Base-by-base conservation (phyloP, 257 asterid genomes). In the Plantago elongata region DNA sequence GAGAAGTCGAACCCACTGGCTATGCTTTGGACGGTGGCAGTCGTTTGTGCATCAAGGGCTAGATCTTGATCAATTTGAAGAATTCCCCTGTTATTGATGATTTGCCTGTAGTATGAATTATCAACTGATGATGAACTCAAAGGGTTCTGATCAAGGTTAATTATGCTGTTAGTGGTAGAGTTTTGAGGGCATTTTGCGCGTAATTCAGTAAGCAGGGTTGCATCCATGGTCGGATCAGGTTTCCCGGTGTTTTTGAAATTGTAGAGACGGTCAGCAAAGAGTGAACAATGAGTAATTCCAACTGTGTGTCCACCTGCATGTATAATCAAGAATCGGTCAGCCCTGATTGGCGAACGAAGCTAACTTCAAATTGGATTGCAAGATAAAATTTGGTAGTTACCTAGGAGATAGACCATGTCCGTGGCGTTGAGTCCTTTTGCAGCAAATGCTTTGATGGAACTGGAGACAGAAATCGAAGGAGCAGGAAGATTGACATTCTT, bases 231-330 rank as follows among this genome's bases (percentile, higher is more conserved):
- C 2, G 86, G 84, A 15, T 88, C 95, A 0, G 80, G 75, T 16
- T 70, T 45, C 0, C 79, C 75, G 0, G 81, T 81, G 40, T 68
- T 74, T 0, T 42, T 11, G 74, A 79, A 88, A 58, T 85, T 76
- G 82, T 79, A 83, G 57, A 88, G 62, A 0, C 91, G 83, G 68
- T 72, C 73, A n/a, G 15, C 48, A 64, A 88, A 13, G 62, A 79
- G 44, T 10, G 91, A 74, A 61, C 92, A 88, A 27, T 77, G 91
- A 7, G 95, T 38, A 0, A 69, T 5, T 15, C 96, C 96, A 2
- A 88, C 84, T 0, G 90, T 85, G 73, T 85, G 95, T 0, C 83
- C 96, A 16, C 96, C 92, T 83, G 69, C 52, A 51, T 64, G 27
- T 22, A 22, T 22, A 22, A 22, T 22, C 27, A 22, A 22, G 27